Conservation (phyloP, 768 basidiomycete genomes). For the Trametes maxima region DNA sequence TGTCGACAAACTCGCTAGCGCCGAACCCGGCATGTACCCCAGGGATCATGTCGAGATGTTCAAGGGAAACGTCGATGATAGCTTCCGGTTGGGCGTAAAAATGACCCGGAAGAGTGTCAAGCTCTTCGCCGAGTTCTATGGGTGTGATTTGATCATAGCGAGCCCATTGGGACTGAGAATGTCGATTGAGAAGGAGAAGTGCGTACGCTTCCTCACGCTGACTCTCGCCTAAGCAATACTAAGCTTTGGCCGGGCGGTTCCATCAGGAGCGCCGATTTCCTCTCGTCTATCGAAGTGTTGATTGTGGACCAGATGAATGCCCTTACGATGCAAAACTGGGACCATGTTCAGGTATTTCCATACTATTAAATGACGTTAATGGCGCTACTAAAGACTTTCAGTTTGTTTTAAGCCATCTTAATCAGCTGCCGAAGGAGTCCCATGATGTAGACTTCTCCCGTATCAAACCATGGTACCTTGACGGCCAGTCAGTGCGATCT, state of each 20-base stretch:
- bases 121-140: slow-evolving; percentile 88
- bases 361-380: background rate
- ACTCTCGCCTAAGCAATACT: background rate
- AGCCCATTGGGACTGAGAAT: slow-evolving; percentile 91
- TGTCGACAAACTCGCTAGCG: slow-evolving; percentile 76
- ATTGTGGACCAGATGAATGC: slow-evolving; percentile 93
- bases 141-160: slow-evolving; percentile 88
- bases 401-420: slow-evolving; percentile 86
- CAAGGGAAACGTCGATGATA: slow-evolving; percentile 96
- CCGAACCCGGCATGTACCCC: slow-evolving; percentile 79
- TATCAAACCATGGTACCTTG: slow-evolving; percentile 97
- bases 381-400: slow-evolving; percentile 31
- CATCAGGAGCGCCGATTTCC: slow-evolving; percentile 81
- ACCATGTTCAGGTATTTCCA: slow-evolving; percentile 79
- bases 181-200: slow-evolving; percentile 95
- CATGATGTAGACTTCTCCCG: slow-evolving; percentile 95
- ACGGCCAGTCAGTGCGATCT: slow-evolving; percentile 72
- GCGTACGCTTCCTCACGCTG: slow-evolving; percentile 34
- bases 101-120: slow-evolving; percentile 91
- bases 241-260: no score
- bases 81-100: slow-evolving; percentile 90
- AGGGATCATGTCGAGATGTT: slow-evolving; percentile 91
- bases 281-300: slow-evolving; percentile 90
- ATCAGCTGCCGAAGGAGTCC: slow-evolving; percentile 89
- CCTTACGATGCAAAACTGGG: slow-evolving; percentile 99